Percentiles rank a stretch among this genome's conserved stretches.
These are phyloP conservation scores for Globisporangium mamillatum DNA, from an alignment of 352 stramenopile species.

Conservation along the genomic window DNA sequence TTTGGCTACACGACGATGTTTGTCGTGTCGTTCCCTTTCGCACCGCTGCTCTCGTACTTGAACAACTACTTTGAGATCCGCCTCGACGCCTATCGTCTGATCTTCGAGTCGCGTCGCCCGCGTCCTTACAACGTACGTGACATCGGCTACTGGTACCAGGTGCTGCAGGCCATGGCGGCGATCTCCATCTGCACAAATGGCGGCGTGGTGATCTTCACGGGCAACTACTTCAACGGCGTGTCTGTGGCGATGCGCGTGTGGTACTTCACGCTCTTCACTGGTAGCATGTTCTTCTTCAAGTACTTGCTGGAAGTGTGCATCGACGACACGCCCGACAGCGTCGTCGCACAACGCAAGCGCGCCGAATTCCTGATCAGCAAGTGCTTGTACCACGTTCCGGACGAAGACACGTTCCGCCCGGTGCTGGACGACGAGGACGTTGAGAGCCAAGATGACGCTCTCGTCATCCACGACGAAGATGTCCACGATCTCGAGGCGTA, in stretches of 20 bases:
- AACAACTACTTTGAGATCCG: constrained; percentile 94
- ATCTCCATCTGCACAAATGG: constrained; percentile 92
- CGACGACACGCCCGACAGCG: constrained; percentile 66
- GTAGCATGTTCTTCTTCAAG: constrained; percentile 84
- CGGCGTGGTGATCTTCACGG: constrained; percentile 92
- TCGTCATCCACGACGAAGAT: constrained; percentile 62
- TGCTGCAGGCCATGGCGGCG: constrained; percentile 88
- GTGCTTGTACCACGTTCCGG: constrained; percentile 79
- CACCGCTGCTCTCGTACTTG: constrained; percentile 88
- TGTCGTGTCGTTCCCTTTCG: constrained; percentile 92
- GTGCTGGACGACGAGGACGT: constrained; percentile 25
- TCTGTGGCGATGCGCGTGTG: constrained; percentile 59
- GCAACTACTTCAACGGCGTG: constrained; percentile 67
- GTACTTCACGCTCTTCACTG: constrained; percentile 80
- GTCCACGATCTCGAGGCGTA: constrained; percentile 19
- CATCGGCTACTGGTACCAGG: constrained; percentile 92
- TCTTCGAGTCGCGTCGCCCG: constrained; percentile 76
- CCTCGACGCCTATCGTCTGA: constrained; percentile 84
- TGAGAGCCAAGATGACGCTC: constrained; percentile 34
- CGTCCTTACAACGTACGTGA: constrained; percentile 76
- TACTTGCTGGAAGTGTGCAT: constrained; percentile 72
- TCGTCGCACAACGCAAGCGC: constrained; percentile 69
- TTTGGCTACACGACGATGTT: constrained; percentile 90
- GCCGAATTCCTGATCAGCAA: constrained; percentile 88
- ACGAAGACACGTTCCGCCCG: constrained; percentile 48